Conservation (phyloP, 345 rosid species). For the Luvunga scandens region DNA sequence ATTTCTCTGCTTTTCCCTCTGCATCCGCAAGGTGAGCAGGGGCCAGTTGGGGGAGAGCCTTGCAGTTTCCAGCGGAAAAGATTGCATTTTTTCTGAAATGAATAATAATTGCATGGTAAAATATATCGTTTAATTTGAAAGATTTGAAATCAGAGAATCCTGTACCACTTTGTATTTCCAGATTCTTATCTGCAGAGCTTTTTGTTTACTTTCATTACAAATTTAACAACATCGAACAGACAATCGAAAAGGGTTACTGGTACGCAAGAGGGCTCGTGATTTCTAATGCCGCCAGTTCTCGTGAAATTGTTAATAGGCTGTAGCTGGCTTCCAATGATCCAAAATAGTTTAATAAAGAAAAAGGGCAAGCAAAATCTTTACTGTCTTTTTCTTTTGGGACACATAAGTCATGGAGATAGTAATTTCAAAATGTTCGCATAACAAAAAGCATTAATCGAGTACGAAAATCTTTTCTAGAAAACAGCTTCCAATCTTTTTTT, state of each 20-base stretch:
- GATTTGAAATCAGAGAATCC: not conserved
- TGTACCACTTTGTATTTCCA: not conserved
- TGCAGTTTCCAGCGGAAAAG: not conserved
- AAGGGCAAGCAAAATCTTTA: no score
- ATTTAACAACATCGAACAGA: not conserved
- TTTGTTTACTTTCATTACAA: not conserved
- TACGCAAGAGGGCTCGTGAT: not conserved
- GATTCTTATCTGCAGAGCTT: not conserved
- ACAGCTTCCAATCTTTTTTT: not conserved
- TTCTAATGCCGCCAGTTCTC: conserved; percentile 1
- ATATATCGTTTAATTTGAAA: not conserved
- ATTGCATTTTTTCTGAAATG: not conserved
- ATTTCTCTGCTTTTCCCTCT: not conserved
- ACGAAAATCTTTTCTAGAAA: not conserved
- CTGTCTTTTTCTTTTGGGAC: not conserved
- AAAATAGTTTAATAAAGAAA: no score
- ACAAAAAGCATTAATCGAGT: no score
- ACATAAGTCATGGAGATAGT: not conserved
- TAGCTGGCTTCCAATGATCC: conserved; percentile 8
- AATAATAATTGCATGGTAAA: not conserved
- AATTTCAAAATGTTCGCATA: not conserved
- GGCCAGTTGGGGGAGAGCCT: not conserved
- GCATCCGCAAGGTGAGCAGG: no score
- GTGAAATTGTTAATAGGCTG: not conserved
- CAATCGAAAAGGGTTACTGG: not conserved